A percentile compares a stretch with the other conserved stretches of the same genome.
Evolutionary conservation across 2,329 filamentous ascomycete species (phyloP).

Genomic region (Cordyceps cicadae): DNA sequence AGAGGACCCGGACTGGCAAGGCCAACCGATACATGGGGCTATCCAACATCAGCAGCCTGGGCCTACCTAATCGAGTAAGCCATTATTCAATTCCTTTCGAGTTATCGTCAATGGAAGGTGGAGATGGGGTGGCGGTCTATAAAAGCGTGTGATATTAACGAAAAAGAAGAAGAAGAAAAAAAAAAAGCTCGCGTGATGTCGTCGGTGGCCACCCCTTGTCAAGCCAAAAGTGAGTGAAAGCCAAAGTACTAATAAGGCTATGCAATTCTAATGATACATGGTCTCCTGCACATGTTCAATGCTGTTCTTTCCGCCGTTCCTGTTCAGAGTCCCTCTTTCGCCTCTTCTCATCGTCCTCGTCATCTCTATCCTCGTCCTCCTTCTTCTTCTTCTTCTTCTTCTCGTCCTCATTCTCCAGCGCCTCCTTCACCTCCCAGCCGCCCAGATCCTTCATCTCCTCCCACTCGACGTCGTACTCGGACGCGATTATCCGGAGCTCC

Average conservation of each 20-base stretch:
- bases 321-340: constrained; percentile 23
- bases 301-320: constrained; percentile 13
- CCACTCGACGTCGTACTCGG: constrained; percentile 88
- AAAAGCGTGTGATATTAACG: neutral
- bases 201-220: neutral
- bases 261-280: constrained; percentile 2
- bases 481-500: constrained; percentile 73
- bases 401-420: constrained; percentile 44
- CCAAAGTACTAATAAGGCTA: neutral
- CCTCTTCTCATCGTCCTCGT: constrained; percentile 29
- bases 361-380: constrained; percentile 32
- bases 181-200: neutral
- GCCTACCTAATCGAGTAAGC: neutral
- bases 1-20: neutral
- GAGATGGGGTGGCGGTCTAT: neutral
- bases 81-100: neutral
- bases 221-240: neutral
- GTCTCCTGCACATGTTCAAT: neutral
- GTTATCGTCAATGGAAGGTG: neutral
- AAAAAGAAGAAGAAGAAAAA: no score
- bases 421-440: constrained; percentile 54
- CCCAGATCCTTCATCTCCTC: constrained; percentile 67
- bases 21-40: neutral
- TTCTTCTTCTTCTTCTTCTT: constrained; percentile 27
- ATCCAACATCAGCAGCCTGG: neutral